Evolutionary conservation across 108 stramenopile species (phyloP).

Genomic region (Mediolabrus comicus): DNA sequence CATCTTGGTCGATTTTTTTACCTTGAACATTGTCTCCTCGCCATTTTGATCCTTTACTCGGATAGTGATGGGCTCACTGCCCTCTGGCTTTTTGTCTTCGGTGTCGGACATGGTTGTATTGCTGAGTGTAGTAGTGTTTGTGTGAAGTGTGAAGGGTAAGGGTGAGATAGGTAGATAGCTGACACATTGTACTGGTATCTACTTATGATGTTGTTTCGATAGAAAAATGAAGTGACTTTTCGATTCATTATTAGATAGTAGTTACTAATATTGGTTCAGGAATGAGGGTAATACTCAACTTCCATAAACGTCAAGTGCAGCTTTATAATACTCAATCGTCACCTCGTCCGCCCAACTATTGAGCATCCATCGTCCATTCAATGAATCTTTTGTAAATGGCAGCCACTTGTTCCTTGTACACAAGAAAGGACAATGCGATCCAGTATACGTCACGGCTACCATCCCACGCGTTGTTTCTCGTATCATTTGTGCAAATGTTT

Average conservation of each 20-base stretch:
- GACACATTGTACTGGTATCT: too few species aligned
- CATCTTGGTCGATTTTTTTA: constrained; percentile 68
- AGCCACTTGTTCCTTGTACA: constrained; percentile 23
- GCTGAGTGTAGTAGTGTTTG: too few species aligned
- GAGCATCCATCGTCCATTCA: constrained; percentile 50
- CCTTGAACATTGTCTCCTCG: constrained; percentile 74
- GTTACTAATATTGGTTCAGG: too few species aligned
- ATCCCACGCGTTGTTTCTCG: constrained; percentile 30
- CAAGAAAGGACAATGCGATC: constrained; percentile 54
- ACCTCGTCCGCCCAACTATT: constrained; percentile 52
- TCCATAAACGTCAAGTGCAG: constrained; percentile 46
- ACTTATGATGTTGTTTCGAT: too few species aligned
- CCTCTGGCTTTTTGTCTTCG: constrained; percentile 21
- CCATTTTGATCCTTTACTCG: constrained; percentile 56
- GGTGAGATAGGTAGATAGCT: too few species aligned
- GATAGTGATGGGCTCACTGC: constrained; percentile 39
- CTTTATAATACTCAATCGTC: constrained; percentile 42
- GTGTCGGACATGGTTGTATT: constrained; percentile 39
- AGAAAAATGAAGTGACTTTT: too few species aligned
- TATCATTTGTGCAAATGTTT: constrained; percentile 44
- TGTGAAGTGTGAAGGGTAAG: too few species aligned
- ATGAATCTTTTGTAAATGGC: constrained; percentile 37
- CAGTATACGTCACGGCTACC: constrained; percentile 49
- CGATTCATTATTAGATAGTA: too few species aligned
- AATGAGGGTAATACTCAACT: constrained; percentile 33